phyloP scores from a whole-genome alignment of 2,329 filamentous ascomycete genomes.

The Leptographium lundbergii region DNA sequence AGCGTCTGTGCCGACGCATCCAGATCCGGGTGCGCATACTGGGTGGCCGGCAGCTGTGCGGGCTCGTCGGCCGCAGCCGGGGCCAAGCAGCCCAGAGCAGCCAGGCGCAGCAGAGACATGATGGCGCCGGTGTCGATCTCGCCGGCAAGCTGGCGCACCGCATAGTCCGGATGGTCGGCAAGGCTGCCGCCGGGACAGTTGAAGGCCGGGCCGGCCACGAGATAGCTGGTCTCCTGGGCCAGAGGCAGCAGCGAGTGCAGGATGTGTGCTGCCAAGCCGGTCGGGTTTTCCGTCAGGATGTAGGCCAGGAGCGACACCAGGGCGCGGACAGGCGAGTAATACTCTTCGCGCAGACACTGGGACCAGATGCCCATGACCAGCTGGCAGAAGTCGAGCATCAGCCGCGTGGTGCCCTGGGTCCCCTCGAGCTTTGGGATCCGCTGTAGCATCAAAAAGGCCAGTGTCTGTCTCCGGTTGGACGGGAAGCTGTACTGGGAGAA shows the following conservation, averaged over 20 bases:
- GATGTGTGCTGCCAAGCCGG: constrained; percentile 44
- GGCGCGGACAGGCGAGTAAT: constrained; percentile 51
- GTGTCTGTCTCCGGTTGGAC: constrained; percentile 48
- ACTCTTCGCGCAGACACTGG: constrained; percentile 49
- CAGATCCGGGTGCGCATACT: constrained; percentile 13
- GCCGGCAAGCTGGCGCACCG: constrained; percentile 31
- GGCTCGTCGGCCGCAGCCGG: constrained; percentile 14
- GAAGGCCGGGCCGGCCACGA: constrained; percentile 45
- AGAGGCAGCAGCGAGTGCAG: constrained; percentile 42
- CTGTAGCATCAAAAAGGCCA: constrained; percentile 57
- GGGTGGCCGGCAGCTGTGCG: not conserved
- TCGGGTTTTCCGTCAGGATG: constrained; percentile 48
- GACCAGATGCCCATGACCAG: constrained; percentile 56
- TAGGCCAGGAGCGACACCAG: constrained; percentile 53
- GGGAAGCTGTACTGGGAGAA: constrained; percentile 53
- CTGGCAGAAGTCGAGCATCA: constrained; percentile 52
- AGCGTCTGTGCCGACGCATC: constrained; percentile 21
- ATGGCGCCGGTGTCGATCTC: constrained; percentile 51
- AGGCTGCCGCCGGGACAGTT: constrained; percentile 34
- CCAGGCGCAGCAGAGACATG: constrained; percentile 52
- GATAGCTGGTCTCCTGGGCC: constrained; percentile 46
- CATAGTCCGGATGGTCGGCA: constrained; percentile 24
- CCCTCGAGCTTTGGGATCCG: constrained; percentile 46
- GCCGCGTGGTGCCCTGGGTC: constrained; percentile 33
- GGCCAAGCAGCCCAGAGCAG: constrained; percentile 45